These are phyloP conservation scores for Hemileccinum rubropunctum DNA, from an alignment of 768 basidiomycete species.

Conservation along the genomic window DNA sequence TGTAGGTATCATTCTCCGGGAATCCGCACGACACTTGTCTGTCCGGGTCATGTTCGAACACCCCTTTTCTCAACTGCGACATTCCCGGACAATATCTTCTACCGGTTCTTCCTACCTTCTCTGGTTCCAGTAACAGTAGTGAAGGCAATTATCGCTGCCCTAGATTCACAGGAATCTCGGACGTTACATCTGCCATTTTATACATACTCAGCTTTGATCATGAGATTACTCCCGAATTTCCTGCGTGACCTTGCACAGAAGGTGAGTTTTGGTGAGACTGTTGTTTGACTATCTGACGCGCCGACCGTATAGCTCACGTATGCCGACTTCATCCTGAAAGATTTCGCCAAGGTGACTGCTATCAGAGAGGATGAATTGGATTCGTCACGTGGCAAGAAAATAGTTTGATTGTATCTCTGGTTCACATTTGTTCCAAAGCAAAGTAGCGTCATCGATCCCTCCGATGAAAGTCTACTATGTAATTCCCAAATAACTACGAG, in stretches of 20 bases:
- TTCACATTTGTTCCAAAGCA: too few relatives aligned
- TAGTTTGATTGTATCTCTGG: slow-evolving; percentile 6
- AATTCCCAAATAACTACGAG: too few relatives aligned
- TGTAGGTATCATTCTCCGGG: slow-evolving; percentile 64
- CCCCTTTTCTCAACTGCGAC: slow-evolving; percentile 66
- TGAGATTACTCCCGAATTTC: slow-evolving; percentile 67
- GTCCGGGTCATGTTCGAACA: slow-evolving; percentile 78
- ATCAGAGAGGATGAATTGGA: slow-evolving; percentile 53
- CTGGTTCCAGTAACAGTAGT: slow-evolving; percentile 72
- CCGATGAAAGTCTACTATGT: too few relatives aligned
- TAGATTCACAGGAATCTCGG: slow-evolving; percentile 78
- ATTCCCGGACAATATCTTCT: slow-evolving; percentile 48
- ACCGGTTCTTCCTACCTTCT: slow-evolving; percentile 75
- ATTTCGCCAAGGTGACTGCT: slow-evolving; percentile 64
- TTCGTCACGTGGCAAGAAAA: slow-evolving; percentile 8
- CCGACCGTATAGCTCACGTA: slow-evolving; percentile 48
- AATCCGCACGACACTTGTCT: slow-evolving; percentile 86
- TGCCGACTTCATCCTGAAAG: slow-evolving; percentile 70
- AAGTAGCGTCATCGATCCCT: too few relatives aligned
- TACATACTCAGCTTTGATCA: slow-evolving; percentile 53
- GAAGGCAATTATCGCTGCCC: slow-evolving; percentile 74
- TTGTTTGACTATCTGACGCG: slow-evolving; percentile 8
- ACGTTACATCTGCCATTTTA: slow-evolving; percentile 74
- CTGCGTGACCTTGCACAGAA: slow-evolving; percentile 72
- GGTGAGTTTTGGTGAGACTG: slow-evolving; percentile 40